Percentiles rank a stretch among this genome's conserved stretches.
These are phyloP conservation scores for Sporothrix inflata DNA, from an alignment of 2,329 filamentous ascomycete species.

Conservation along the genomic window DNA sequence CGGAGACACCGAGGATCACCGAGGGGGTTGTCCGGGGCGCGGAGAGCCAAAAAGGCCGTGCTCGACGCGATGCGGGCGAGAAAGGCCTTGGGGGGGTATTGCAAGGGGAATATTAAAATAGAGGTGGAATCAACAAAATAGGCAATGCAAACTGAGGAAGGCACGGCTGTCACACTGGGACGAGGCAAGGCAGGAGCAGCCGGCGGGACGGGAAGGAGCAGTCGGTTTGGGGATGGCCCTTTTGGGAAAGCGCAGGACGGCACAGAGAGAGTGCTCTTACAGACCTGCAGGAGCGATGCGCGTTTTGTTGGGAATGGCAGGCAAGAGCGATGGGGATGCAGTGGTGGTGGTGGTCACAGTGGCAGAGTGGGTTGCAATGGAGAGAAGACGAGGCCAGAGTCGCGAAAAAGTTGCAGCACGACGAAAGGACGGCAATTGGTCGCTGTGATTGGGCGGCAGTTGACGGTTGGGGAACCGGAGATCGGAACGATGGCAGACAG, in stretches of 20 bases:
- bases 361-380: conserved; percentile 2
- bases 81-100: neutral
- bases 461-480: conserved; percentile 21
- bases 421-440: conserved; percentile 25
- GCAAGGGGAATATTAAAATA: neutral
- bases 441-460: conserved; percentile 28
- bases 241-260: conserved; percentile 13
- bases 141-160: neutral
- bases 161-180: conserved; percentile 14
- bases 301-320: conserved; percentile 14
- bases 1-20: conserved; percentile 23
- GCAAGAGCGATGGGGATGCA: conserved; percentile 2
- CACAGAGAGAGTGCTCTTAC: neutral
- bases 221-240: conserved; percentile 5
- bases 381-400: conserved; percentile 11
- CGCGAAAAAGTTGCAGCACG: neutral
- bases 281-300: conserved; percentile 17
- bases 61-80: neutral
- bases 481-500: conserved; percentile 18
- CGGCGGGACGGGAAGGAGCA: conserved; percentile 5
- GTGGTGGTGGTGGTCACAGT: conserved; percentile 2
- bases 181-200: neutral
- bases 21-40: conserved; percentile 31
- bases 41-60: neutral
- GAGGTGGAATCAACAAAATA: neutral